A percentile compares a stretch with the other conserved stretches of the same genome.
Conservation (phyloP, 805 yeast species). For the Kockiozyma suomiensis region DNA sequence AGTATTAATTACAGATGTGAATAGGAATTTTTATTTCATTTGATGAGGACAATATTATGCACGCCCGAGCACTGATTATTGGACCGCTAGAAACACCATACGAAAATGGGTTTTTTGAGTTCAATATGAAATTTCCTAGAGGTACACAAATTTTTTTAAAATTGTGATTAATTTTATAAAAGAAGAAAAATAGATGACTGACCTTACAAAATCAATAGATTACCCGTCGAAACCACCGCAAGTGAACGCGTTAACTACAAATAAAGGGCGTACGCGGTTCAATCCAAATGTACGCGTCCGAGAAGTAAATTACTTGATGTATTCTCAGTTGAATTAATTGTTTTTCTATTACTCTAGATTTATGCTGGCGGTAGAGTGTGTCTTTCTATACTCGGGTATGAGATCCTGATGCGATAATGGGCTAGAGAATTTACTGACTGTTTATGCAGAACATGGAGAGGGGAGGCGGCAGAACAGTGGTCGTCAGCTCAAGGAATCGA, state of each 20-base stretch:
- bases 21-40: slow-evolving; percentile 16
- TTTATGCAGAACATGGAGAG: slow-evolving; percentile 20
- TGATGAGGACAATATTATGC: slow-evolving; percentile 19
- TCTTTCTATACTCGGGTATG: slow-evolving; percentile 21
- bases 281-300: slow-evolving; percentile 17
- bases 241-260: slow-evolving; percentile 20
- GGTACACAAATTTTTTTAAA: slow-evolving; percentile 7
- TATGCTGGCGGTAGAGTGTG: slow-evolving; percentile 25
- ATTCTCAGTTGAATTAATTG: too few relatives aligned
- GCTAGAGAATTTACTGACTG: not conserved
- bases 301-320: not conserved
- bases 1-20: too few relatives aligned
- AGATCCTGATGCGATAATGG: not conserved
- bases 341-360: slow-evolving; percentile 2
- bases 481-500: slow-evolving; percentile 27
- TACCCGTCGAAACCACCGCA: slow-evolving; percentile 21
- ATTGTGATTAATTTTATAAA: not conserved
- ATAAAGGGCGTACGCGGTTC: slow-evolving; percentile 23
- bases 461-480: slow-evolving; percentile 27
- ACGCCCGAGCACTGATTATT: slow-evolving; percentile 13
- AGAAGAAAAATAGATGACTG: too few relatives aligned
- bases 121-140: slow-evolving; percentile 10
- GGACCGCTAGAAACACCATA: slow-evolving; percentile 23
- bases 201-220: too few relatives aligned
- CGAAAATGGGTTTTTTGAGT: slow-evolving; percentile 23